Conservation (phyloP, 73 alveolate species). For the Urostyla sp. region DNA sequence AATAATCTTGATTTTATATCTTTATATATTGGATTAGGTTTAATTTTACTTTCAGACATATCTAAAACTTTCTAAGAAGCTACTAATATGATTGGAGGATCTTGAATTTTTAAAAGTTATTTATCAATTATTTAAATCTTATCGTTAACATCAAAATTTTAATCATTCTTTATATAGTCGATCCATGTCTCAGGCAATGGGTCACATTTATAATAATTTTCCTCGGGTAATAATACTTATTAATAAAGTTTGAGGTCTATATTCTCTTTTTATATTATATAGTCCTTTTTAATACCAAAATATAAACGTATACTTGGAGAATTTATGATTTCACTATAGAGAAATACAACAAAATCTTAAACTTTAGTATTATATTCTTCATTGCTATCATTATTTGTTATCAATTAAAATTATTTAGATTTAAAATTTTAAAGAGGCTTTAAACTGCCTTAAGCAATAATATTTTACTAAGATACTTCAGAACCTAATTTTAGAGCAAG, state of each 20-base stretch:
- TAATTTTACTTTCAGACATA: too few relatives aligned
- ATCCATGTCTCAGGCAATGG: slow-evolving; percentile 68
- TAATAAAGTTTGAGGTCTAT: slow-evolving; percentile 16
- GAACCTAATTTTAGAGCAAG: too few relatives aligned
- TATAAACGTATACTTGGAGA: not conserved
- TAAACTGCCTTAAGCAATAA: slow-evolving; percentile 16
- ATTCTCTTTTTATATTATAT: slow-evolving; percentile 51
- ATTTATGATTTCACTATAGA: not conserved
- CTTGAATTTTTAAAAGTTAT: too few relatives aligned
- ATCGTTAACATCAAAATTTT: too few relatives aligned
- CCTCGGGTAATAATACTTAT: slow-evolving; percentile 52
- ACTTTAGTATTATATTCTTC: slow-evolving; percentile 7
- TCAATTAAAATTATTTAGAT: not conserved
- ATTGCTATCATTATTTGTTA: not conserved
- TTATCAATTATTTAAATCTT: too few relatives aligned
- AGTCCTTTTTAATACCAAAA: slow-evolving; percentile 53
- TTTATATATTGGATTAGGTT: too few relatives aligned
- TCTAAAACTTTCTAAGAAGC: too few relatives aligned
- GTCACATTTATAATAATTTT: slow-evolving; percentile 53
- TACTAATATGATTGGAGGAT: too few relatives aligned
- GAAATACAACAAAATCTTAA: not conserved
- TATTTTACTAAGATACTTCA: not conserved
- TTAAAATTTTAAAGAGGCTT: slow-evolving; percentile 15
- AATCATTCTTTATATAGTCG: too few relatives aligned
- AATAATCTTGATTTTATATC: too few relatives aligned